Evolutionary conservation across 164 flowering plant genomes (phyloP), one percentile per base, ranked within the genome.

Genomic region (Aristolochia fimbriata): DNA sequence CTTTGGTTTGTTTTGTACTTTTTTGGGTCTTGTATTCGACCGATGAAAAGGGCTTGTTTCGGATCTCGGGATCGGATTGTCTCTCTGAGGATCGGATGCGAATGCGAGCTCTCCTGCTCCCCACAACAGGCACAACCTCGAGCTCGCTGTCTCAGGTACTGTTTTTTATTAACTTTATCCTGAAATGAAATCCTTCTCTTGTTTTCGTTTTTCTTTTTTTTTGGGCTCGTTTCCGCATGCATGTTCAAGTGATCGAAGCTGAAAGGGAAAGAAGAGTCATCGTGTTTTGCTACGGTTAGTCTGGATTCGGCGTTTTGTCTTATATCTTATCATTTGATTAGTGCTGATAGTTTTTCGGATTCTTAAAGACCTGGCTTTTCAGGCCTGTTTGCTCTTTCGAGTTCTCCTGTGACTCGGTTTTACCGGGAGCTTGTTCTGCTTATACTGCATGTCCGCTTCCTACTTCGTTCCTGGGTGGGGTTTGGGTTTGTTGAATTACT

Each of bases 21-120:
- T 60, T 52, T 17, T 66, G 53, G 53, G 53, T 50, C 22, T 50
- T 74, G 68, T 61, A 47, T 71, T 66, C 50, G 66, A 59, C 60
- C 63, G 62, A 75, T 74, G 74, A 71, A 68, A 70, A 66, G 64
- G 71, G 52, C 23, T 71, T 68, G 59, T 66, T 63, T 65, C 60
- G 68, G 63, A 60, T 78, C 65, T 86, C 62, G 87, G 88, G 87
- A 83, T 86, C 75, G 68, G 73, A 59, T 69, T 78, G 77, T 72
- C 73, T 47, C 73, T 66, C 73, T 62, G 75, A 61, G 66, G 76
- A 80, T 74, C 77, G 67, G 64, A 62, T 62, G 60, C 65, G 59
- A 59, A 62, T 70, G 69, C 48, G 47, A 75, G 79, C 74, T 74
- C 71, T 76, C 59, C 58, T 79, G 87, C 80, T 79, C 80, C 83